Evolutionary conservation across 192 early-diverging fungal species (phyloP).

Genomic region (Backusella morwellensis): DNA sequence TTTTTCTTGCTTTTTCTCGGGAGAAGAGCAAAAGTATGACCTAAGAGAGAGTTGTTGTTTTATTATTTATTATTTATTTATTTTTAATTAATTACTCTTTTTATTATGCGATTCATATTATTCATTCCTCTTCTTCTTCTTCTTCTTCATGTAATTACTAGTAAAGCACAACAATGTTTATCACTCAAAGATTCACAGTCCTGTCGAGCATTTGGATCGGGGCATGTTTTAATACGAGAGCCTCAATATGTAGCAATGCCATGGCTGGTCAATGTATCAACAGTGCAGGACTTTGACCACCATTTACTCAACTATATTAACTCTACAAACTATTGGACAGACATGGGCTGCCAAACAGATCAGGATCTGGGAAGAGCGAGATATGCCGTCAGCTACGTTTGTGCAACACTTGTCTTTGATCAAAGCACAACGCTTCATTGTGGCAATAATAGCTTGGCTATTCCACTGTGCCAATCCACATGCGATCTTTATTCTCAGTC

Average conservation of each 20-base stretch:
- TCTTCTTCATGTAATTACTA: conserved; percentile 4
- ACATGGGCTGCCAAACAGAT: not conserved
- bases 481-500: not conserved
- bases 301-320: conserved; percentile 1
- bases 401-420: not conserved
- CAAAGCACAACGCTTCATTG: not conserved
- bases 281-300: conserved; percentile 8
- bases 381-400: conserved; percentile 3
- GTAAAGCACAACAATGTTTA: conserved; percentile 14
- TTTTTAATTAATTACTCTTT: not conserved
- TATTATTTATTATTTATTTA: not conserved
- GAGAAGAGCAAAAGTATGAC: conserved; percentile 5
- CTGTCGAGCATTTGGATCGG: conserved; percentile 5
- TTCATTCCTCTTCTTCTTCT: not conserved
- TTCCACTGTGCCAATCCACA: conserved; percentile 12
- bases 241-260: conserved; percentile 4
- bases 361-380: not conserved
- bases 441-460: not conserved
- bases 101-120: not conserved
- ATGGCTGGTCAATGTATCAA: conserved; percentile 15
- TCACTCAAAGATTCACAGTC: not conserved
- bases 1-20: not conserved
- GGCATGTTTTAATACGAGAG: conserved; percentile 4
- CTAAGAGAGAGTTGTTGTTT: not conserved
- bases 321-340: not conserved